Base-by-base conservation (phyloP, 2,329 filamentous ascomycete genomes). In the Pseudocercospora crystallina region DNA sequence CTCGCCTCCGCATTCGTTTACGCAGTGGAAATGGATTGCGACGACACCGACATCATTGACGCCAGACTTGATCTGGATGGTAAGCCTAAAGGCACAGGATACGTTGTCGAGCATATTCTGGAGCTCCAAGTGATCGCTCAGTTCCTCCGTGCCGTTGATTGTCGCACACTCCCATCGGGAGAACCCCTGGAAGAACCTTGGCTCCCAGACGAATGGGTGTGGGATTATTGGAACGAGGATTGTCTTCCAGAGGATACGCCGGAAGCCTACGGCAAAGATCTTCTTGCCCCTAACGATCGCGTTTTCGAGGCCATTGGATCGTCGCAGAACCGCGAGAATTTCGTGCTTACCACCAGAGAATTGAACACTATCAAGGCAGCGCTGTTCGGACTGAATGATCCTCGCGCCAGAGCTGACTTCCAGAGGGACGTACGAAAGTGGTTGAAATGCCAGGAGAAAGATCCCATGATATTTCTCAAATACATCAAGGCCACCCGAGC, bases 81-180 rank as follows among this genome's bases (percentile, higher is more conserved):
- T 13, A 35, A 12, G 33, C 33, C 33, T 35, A 13, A 35, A 35
- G 33, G 14, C 41, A 17, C 20, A 13, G 20, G 11, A 3, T 45
- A 36, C 12, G 43, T 34, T 15, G 37, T 33, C 30, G 43, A 45
- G 43, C 43, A 45, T 17, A 45, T 45, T 20, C 3, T 45, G 9
- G 43, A 45, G 32, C 20, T 45, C n/a, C 43, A 45, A 11, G 37
- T 33, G 11, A 14, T 45, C 8, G 11, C 31, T 11, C 14, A n/a
- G 11, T 45, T 45, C 20, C 15, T 45, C 15, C 5, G 13, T n/a
- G 38, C 38, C 8, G 38, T 41, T 8, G 30, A 15, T 17, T 17
- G 17, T 3, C 17, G 38, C 7, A 41, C 10, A n/a, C 9, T 41
- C n/a, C 14, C 14, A 7, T 41, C 38, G n/a, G 20, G 17, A 5